Conservation (phyloP, 116 monocot genomes). For the Trichopus zeylanicus region DNA sequence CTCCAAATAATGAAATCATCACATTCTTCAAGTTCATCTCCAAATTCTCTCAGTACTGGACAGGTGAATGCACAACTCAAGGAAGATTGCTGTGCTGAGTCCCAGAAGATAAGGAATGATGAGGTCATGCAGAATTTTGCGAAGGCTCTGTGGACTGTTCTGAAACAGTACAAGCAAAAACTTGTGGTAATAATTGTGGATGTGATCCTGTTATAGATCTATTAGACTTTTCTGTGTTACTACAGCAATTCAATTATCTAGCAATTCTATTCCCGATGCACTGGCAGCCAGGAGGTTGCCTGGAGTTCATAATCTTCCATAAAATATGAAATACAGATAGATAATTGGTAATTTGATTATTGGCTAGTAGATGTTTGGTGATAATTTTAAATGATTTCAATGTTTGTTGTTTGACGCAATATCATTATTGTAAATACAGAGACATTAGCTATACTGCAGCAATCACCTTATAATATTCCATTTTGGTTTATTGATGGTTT, state of each 20-base stretch:
- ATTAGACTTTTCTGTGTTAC: background rate
- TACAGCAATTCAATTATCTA: background rate
- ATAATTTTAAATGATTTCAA: too few species aligned
- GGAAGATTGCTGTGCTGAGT: constrained; percentile 13
- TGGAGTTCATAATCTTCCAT: too few species aligned
- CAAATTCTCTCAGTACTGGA: background rate
- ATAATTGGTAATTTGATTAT: too few species aligned
- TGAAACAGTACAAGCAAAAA: constrained; percentile 57
- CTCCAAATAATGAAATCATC: background rate
- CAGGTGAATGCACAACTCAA: background rate
- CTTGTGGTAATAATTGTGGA: constrained; percentile 28
- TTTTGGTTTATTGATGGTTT: too few species aligned
- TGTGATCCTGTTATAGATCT: background rate
- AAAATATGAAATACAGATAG: too few species aligned
- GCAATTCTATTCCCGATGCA: too few species aligned
- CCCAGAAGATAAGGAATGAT: constrained; percentile 34
- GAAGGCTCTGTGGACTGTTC: constrained; percentile 57
- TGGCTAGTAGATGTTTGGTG: too few species aligned
- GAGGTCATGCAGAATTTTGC: constrained; percentile 52
- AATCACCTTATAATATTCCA: too few species aligned
- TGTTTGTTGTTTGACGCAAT: too few species aligned
- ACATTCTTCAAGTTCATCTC: background rate
- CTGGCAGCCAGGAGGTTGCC: too few species aligned
- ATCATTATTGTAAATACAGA: too few species aligned
- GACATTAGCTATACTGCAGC: too few species aligned